Evolutionary conservation across 768 basidiomycete species (phyloP).

Genomic region (Kwoniella sp.): DNA sequence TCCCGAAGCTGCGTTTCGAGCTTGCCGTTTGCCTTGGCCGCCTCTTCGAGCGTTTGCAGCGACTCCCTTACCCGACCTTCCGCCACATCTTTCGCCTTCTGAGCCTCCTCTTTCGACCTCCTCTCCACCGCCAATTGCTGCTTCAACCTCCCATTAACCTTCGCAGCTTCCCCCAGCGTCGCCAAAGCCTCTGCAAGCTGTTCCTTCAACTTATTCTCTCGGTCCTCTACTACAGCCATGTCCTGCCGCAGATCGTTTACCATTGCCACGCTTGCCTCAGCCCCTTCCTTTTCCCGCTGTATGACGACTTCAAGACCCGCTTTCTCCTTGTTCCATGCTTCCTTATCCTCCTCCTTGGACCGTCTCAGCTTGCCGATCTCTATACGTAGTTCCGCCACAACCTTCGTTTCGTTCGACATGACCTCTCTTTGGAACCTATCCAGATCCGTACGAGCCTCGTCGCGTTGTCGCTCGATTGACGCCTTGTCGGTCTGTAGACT

Average conservation of each 20-base stretch:
- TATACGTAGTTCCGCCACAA: conserved; percentile 23
- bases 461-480: conserved; percentile 6
- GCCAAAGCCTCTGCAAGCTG: conserved; percentile 3
- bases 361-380: conserved; percentile 29
- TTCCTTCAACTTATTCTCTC: conserved; percentile 4
- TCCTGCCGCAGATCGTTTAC: neutral
- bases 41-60: conserved; percentile 16
- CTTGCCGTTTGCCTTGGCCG: conserved; percentile 12
- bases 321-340: conserved; percentile 9
- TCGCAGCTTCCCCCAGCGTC: neutral
- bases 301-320: conserved; percentile 1
- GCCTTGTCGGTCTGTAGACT: conserved; percentile 4
- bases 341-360: conserved; percentile 13
- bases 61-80: conserved; percentile 2
- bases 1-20: conserved; percentile 7
- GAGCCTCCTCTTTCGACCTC: conserved; percentile 1
- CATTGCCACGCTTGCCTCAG: neutral
- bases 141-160: neutral
- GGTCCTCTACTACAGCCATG: neutral
- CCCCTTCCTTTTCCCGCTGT: neutral
- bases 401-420: conserved; percentile 27
- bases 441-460: conserved; percentile 23
- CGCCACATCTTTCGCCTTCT: conserved; percentile 2
- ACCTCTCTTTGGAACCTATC: conserved; percentile 30
- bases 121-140: conserved; percentile 7